Evolutionary conservation across 352 stramenopile species (phyloP).

Genomic region (Phytopythium delawarense): DNA sequence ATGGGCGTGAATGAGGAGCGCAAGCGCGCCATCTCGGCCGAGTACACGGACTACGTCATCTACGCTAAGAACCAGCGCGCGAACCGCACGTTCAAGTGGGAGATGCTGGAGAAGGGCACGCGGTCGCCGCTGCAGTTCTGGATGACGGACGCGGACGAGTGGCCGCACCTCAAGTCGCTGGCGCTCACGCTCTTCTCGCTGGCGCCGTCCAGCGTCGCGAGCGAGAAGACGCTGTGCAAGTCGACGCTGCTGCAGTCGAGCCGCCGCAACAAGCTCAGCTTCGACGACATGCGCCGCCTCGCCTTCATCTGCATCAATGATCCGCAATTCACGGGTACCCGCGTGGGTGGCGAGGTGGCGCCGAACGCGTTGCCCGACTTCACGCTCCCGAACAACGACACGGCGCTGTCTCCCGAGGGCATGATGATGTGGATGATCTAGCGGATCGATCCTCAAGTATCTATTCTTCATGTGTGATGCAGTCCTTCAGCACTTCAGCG

Average conservation of each 20-base stretch:
- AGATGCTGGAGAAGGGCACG: constrained; percentile 81
- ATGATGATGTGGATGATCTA: constrained; percentile 91
- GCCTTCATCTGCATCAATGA: constrained; percentile 85
- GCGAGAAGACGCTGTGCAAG: constrained; percentile 71
- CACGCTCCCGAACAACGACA: constrained; percentile 45
- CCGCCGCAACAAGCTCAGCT: constrained; percentile 67
- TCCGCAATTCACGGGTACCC: constrained; percentile 55
- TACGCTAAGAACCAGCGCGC: constrained; percentile 80
- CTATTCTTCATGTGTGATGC: neutral
- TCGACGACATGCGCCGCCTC: constrained; percentile 68
- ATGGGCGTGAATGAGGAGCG: constrained; percentile 64
- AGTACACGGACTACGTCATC: constrained; percentile 79
- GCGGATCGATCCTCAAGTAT: neutral
- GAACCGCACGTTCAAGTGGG: constrained; percentile 81
- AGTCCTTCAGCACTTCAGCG: neutral
- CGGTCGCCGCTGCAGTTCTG: constrained; percentile 78
- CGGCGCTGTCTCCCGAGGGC: constrained; percentile 61
- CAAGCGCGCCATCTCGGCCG: constrained; percentile 58
- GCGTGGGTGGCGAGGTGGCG: constrained; percentile 38
- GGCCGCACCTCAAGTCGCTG: constrained; percentile 71
- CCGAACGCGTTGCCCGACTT: constrained; percentile 67
- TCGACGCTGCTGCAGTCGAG: constrained; percentile 55
- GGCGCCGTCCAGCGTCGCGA: constrained; percentile 63
- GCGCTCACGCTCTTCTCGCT: constrained; percentile 77
- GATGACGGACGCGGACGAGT: constrained; percentile 71